A percentile compares a stretch with the other conserved stretches of the same genome.
phyloP scores from a whole-genome alignment of 805 yeast species.

The Jamesozyma piceae region DNA sequence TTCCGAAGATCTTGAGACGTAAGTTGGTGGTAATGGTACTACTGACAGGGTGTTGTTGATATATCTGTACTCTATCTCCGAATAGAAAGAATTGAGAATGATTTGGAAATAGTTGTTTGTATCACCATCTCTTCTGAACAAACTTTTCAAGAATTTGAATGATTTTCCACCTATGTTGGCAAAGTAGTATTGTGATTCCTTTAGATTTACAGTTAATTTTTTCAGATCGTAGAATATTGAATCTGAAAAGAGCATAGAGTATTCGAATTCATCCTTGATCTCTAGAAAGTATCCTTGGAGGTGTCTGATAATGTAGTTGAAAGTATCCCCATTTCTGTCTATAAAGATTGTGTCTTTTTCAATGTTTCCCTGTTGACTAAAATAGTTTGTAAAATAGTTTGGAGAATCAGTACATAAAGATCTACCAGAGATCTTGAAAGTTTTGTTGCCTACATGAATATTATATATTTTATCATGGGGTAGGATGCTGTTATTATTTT shows the following conservation, averaged over 20 bases:
- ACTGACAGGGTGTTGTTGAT: slow-evolving; percentile 19
- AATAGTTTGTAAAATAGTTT: slow-evolving; percentile 71
- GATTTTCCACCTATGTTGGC: slow-evolving; percentile 49
- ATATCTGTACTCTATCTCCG: slow-evolving; percentile 39
- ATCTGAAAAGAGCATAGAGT: slow-evolving; percentile 55
- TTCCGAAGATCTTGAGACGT: slow-evolving; percentile 40
- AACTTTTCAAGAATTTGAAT: slow-evolving; percentile 47
- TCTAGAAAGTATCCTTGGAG: slow-evolving; percentile 68
- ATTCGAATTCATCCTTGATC: slow-evolving; percentile 48
- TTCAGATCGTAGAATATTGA: slow-evolving; percentile 59
- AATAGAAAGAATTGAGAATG: slow-evolving; percentile 42
- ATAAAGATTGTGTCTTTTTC: slow-evolving; percentile 33
- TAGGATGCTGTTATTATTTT: slow-evolving; percentile 9
- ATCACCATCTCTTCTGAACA: slow-evolving; percentile 56
- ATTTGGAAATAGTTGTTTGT: slow-evolving; percentile 67
- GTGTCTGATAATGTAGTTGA: slow-evolving; percentile 56
- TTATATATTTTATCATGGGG: slow-evolving; percentile 60
- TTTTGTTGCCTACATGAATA: slow-evolving; percentile 54
- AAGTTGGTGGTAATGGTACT: slow-evolving; percentile 67
- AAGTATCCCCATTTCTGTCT: slow-evolving; percentile 65
- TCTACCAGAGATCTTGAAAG: slow-evolving; percentile 57
- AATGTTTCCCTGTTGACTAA: slow-evolving; percentile 33
- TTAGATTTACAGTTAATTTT: slow-evolving; percentile 40
- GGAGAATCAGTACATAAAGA: slow-evolving; percentile 79
- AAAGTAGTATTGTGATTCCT: slow-evolving; percentile 42